These are phyloP conservation scores for Chlorophyllum brunneum DNA, from an alignment of 768 basidiomycete species.

Conservation along the genomic window DNA sequence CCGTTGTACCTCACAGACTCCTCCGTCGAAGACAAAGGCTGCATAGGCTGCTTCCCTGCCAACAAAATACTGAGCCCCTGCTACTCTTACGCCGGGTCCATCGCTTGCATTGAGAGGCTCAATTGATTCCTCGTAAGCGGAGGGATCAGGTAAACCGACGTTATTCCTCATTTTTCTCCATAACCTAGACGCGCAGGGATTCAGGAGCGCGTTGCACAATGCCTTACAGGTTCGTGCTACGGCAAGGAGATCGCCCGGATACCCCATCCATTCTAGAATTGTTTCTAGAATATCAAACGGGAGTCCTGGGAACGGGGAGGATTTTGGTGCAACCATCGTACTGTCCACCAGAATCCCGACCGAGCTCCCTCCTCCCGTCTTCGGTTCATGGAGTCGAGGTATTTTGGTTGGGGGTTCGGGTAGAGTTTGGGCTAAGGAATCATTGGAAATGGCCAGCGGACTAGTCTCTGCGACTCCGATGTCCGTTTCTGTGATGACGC, in stretches of 20 bases:
- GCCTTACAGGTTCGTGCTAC: slow-evolving; percentile 10
- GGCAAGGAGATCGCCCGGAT: slow-evolving; percentile 1
- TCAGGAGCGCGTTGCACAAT: slow-evolving; percentile 1
- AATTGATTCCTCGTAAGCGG: neutral
- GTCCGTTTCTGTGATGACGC: neutral
- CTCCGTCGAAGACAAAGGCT: slow-evolving; percentile 59
- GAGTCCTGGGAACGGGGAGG: neutral
- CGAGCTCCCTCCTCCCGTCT: neutral
- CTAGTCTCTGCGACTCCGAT: neutral
- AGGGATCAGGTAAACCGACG: slow-evolving; percentile 21
- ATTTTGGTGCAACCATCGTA: neutral
- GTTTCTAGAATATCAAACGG: slow-evolving; percentile 9
- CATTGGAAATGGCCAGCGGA: neutral
- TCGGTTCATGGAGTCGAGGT: neutral
- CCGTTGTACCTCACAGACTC: slow-evolving; percentile 48
- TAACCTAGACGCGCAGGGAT: slow-evolving; percentile 10
- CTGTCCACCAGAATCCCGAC: neutral
- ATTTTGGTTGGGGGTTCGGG: neutral
- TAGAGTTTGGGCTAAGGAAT: neutral
- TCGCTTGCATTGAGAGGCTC: neutral
- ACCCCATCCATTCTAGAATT: neutral
- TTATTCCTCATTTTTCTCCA: slow-evolving; percentile 8
- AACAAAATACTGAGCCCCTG: slow-evolving; percentile 1
- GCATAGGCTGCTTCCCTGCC: slow-evolving; percentile 56
- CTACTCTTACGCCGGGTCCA: neutral